Evolutionary conservation across 2,329 filamentous ascomycete species (phyloP), one percentile per base, ranked within the genome.

Genomic region (Penicillium expansum): DNA sequence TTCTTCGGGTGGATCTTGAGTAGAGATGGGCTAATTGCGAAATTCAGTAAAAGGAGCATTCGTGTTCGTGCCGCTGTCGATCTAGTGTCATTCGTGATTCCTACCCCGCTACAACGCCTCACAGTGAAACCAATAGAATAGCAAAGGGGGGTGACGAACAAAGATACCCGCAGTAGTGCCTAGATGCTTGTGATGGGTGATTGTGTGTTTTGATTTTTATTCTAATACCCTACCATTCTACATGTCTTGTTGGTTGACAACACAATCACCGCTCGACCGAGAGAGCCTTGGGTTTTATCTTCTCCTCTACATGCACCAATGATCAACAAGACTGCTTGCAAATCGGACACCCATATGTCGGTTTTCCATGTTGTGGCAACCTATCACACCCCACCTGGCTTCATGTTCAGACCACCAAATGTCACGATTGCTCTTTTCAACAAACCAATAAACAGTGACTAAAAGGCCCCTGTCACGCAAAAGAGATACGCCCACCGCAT

Each of bases 41-140:
- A 57, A 22, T 48, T 65, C 6, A 33, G 55, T 11, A 52, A 50
- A 5, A 61, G 57, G 14, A 14, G 6, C 3, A 64, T 38, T 61
- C 51, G 50, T 65, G 8, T 58, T 56, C 0, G 41, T 56, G 16
- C 56, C 39, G 14, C 22, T 42, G 14, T 27, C 24, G 22, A 7
- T 43, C 16, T 10, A 16, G 16, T 44, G 11, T 4, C 10, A 20
- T 32, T 7, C 9, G 2, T 8, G 9, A 62, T 18, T 64, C 57
- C 35, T 64, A 65, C 43, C 60, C 62, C 20, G 20, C 42, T 29
- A 9, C 30, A n/a, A 32, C 41, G 20, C 30, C 32, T 2, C 14
- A 18, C 4, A 20, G n/a, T 3, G n/a, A 39, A 9, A 27, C 30
- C 13, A 41, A 37, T n/a, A 30, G 56, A 24, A 60, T 44, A 32